These are phyloP conservation scores for Talaromyces marneffei DNA, from an alignment of 2,329 filamentous ascomycete species.

Conservation along the genomic window DNA sequence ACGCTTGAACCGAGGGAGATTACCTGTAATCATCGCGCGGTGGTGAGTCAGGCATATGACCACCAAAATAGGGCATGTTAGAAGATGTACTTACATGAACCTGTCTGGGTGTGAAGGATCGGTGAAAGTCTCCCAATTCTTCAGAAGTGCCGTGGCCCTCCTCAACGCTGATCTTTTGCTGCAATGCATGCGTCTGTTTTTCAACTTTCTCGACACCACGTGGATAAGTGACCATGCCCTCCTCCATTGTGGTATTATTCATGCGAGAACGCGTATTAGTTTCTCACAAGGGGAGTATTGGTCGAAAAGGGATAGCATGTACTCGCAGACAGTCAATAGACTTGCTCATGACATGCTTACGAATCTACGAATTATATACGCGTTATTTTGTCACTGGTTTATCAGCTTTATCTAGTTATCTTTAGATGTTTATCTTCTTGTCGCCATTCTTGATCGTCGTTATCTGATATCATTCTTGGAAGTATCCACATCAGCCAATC, in stretches of 20 bases:
- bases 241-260: neutral
- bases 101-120: neutral
- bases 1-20: neutral
- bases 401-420: neutral
- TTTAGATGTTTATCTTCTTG: neutral
- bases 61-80: neutral
- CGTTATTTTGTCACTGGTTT: neutral
- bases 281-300: neutral
- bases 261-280: neutral
- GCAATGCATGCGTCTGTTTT: neutral
- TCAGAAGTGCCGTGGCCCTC: neutral
- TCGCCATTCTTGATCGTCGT: neutral
- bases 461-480: neutral
- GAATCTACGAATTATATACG: neutral
- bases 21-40: neutral
- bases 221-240: neutral
- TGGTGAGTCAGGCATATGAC: neutral
- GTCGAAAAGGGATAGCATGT: neutral
- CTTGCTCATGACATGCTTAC: neutral
- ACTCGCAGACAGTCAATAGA: neutral
- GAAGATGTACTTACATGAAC: neutral
- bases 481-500: neutral
- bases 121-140: neutral
- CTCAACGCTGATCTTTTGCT: neutral
- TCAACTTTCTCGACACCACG: neutral